Evolutionary conservation across 75 land plant genomes (phyloP).

Genomic region (Azolla pinnata): DNA sequence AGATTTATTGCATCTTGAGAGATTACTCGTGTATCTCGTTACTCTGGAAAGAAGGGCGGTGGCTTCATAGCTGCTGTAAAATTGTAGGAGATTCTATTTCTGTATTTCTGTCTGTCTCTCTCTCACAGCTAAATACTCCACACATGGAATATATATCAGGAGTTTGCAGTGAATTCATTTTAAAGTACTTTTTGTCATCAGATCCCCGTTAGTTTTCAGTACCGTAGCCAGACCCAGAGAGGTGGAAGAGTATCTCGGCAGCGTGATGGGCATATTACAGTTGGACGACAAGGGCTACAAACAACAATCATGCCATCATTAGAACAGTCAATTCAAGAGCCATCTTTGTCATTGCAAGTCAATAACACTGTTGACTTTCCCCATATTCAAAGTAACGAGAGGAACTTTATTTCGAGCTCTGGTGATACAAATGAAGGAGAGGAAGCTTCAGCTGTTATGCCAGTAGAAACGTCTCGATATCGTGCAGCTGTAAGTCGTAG

Average conservation of each 20-base stretch:
- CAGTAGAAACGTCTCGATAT: conserved; percentile 37
- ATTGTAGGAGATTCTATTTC: no score
- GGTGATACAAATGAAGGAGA: conserved; percentile 10
- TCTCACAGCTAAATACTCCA: no score
- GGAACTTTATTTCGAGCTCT: no score
- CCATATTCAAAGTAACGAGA: background rate
- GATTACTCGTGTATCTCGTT: background rate
- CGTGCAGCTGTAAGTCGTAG: conserved; percentile 38
- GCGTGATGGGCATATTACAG: no score
- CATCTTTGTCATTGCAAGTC: background rate
- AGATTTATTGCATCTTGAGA: background rate
- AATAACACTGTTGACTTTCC: background rate
- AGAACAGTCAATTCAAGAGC: no score
- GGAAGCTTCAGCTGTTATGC: conserved; percentile 3
- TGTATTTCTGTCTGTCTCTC: no score
- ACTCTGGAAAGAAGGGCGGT: no score
- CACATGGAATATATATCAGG: background rate
- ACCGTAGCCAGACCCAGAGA: conserved; percentile 37
- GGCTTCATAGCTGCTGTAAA: no score
- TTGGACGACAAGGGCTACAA: no score
- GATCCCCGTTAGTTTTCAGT: conserved; percentile 87
- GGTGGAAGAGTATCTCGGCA: no score
- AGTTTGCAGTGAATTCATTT: background rate
- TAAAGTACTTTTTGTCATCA: conserved; percentile 11
- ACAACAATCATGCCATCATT: no score